Conservation (phyloP, 306 rosid species). For the Ochetophila trinervis region DNA sequence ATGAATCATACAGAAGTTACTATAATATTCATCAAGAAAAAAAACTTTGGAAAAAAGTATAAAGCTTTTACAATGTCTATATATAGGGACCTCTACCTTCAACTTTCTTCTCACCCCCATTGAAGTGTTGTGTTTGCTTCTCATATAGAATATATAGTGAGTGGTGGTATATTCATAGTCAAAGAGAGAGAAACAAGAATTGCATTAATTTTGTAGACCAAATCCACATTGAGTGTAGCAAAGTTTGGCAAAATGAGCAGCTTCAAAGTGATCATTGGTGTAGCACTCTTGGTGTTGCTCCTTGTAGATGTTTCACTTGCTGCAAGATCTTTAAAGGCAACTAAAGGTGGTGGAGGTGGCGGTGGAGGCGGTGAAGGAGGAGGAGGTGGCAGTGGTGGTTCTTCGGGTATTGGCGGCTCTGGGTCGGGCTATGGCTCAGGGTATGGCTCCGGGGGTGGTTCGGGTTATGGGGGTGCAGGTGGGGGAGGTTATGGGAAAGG, state of each 20-base stretch:
- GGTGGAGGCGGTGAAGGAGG: slow-evolving; percentile 27
- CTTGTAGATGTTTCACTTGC: slow-evolving; percentile 58
- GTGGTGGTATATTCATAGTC: too few species aligned
- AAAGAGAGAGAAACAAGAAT: too few species aligned
- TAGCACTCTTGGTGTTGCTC: slow-evolving; percentile 50
- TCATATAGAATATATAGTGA: too few species aligned
- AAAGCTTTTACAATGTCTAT: slow-evolving; percentile 32
- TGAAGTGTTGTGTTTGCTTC: too few species aligned
- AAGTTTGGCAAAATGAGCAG: slow-evolving; percentile 42
- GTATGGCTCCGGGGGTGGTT: slow-evolving; percentile 47
- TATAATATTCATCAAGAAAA: slow-evolving; percentile 22
- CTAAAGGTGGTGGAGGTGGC: slow-evolving; percentile 17
- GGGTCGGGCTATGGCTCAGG: slow-evolving; percentile 54
- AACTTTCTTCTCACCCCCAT: neutral
- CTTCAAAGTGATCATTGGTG: slow-evolving; percentile 50
- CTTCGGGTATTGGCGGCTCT: slow-evolving; percentile 24
- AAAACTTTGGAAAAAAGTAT: too few species aligned
- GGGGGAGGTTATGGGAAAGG: slow-evolving; percentile 53
- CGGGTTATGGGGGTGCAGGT: slow-evolving; percentile 36
- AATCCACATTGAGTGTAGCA: slow-evolving; percentile 13
- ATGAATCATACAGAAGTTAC: slow-evolving; percentile 41
- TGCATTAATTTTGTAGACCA: neutral
- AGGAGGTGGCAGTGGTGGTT: slow-evolving; percentile 13
- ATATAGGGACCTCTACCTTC: slow-evolving; percentile 34
- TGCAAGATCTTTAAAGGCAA: slow-evolving; percentile 31